Conservation (phyloP, 1,284 basidiomycete genomes). For the Leccinum pachyderme region DNA sequence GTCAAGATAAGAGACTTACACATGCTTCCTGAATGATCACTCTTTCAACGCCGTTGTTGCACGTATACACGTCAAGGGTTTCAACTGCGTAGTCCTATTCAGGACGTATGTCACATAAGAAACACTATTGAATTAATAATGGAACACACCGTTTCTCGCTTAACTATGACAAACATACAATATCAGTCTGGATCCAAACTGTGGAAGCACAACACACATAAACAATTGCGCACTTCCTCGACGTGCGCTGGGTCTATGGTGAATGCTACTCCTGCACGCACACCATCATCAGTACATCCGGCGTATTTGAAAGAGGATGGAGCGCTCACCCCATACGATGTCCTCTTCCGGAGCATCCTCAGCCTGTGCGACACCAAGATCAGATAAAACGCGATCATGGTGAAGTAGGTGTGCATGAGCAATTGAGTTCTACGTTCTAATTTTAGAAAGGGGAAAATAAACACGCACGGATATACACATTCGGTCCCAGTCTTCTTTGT, state of each 20-base stretch:
- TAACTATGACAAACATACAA: constrained; percentile 43
- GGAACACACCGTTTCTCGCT: constrained; percentile 70
- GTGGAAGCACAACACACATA: constrained; percentile 49
- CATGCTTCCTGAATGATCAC: constrained; percentile 42
- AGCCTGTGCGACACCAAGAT: constrained; percentile 33
- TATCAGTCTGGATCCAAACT: background rate
- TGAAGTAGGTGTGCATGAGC: no score
- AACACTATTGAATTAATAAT: background rate
- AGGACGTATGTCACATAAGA: background rate
- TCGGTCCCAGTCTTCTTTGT: constrained; percentile 76
- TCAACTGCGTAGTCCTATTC: constrained; percentile 53
- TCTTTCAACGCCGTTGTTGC: constrained; percentile 43
- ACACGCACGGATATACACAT: constrained; percentile 58
- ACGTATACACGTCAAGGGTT: constrained; percentile 46
- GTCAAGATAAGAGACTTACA: background rate
- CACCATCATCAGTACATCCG: background rate
- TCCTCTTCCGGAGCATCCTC: constrained; percentile 73
- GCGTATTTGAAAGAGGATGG: background rate
- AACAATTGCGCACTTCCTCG: constrained; percentile 70
- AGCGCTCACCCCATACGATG: constrained; percentile 72
- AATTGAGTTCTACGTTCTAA: background rate
- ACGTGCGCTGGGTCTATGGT: constrained; percentile 76
- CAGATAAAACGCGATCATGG: background rate
- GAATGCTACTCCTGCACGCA: constrained; percentile 62
- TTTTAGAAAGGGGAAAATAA: background rate